Base-by-base conservation (phyloP, 306 rosid genomes). In the Cicer judaicum region DNA sequence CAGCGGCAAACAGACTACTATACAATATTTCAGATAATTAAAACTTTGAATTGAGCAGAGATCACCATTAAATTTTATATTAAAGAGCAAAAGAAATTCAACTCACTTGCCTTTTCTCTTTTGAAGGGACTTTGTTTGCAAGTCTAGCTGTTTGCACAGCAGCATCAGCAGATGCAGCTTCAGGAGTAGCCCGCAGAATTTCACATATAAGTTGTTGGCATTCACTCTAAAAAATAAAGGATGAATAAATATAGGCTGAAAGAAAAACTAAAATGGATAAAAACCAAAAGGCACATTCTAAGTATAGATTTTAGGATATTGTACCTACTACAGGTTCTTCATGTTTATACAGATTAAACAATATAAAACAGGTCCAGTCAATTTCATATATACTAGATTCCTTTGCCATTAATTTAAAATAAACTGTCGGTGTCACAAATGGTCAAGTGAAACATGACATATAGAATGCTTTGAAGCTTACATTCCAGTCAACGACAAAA, bases 121-220 rank as follows among this genome's bases (percentile, higher is more conserved):
- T 95, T 79, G 97, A 90, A 78, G 97, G 97, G 78, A n/a, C 89
- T 93, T 95, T 90, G 87, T 83, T 92, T 7, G 93, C 96, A 84
- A 95, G 91, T 87, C 99, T 89, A 83, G 98, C 99, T 10, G 99
- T 95, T 85, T 95, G 99, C 74, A 90, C 96, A 46, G 97, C 97
- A 85, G 99, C 98, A 86, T 95, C 98, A 8, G 98, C 98, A 54
- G 98, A 90, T 66, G 99, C 97, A 74, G 98, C 99, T 86, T 95
- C 99, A 44, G 98, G 99, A 79, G 99, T 95, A 75, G 99, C 96
- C 71, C 99, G 98, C 78, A 95, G 85, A 80, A 95, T 88, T 85
- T 95, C 99, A 81, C 99, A 95, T 81, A 95, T 85, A 72, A 95
- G 93, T 86, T 95, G 99, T 84, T 95, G 99, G 87, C 99, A 95